Conservation (phyloP, 345 rosid species). For the Heritiera littoralis region DNA sequence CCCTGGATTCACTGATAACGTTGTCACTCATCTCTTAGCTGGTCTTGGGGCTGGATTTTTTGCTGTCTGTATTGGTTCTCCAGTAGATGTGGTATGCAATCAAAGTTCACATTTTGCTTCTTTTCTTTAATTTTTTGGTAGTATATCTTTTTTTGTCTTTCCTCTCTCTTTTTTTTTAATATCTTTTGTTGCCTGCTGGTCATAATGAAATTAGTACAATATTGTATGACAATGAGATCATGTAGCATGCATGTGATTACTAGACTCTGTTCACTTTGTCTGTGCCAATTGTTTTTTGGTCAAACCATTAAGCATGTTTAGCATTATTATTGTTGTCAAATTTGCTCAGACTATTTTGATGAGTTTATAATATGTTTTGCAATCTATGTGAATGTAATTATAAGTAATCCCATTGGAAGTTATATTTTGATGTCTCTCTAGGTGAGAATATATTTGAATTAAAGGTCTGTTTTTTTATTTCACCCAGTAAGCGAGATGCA, state of each 20-base stretch:
- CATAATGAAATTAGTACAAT: constrained; percentile 2
- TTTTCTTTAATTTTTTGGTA: not conserved
- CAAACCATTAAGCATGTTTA: too few relatives aligned
- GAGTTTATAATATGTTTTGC: not conserved
- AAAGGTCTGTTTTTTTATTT: constrained; percentile 9
- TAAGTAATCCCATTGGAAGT: not conserved
- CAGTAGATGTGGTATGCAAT: constrained; percentile 89
- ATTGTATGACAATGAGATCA: not conserved
- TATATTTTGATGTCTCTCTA: not conserved
- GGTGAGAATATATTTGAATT: not conserved
- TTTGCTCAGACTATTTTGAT: not conserved
- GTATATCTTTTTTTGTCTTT: not conserved
- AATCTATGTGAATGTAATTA: not conserved
- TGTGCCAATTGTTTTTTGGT: not conserved
- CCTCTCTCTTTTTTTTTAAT: not conserved
- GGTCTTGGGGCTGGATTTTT: constrained; percentile 96
- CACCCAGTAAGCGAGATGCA: not conserved
- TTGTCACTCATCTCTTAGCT: constrained; percentile 82
- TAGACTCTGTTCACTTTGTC: not conserved
- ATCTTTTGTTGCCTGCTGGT: constrained; percentile 7
- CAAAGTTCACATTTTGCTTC: constrained; percentile 21
- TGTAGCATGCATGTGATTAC: not conserved
- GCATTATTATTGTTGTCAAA: not conserved
- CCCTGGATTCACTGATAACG: constrained; percentile 91
- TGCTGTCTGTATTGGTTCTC: constrained; percentile 95